Conservation (phyloP, 2,329 filamentous ascomycete genomes). For the Hawksworthiomyces lignivorus region DNA sequence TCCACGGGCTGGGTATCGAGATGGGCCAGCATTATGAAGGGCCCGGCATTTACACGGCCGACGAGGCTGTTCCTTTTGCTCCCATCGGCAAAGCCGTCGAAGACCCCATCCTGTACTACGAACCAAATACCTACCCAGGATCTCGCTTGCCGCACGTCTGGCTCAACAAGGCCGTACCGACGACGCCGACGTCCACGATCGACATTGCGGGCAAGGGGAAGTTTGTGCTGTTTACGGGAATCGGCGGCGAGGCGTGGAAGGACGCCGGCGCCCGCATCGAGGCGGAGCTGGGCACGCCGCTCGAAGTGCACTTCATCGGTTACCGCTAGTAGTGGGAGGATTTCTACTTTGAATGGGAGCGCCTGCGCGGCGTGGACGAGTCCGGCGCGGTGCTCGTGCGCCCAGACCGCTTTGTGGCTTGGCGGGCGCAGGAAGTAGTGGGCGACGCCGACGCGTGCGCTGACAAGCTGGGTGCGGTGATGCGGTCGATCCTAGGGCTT, state of each 20-base stretch:
- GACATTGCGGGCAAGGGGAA: conserved; percentile 50
- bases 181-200: conserved; percentile 43
- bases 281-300: conserved; percentile 32
- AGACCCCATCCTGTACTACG: conserved; percentile 35
- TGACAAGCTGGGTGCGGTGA: conserved; percentile 4
- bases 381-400: conserved; percentile 50
- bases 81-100: conserved; percentile 11
- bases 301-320: conserved; percentile 46
- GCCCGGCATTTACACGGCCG: conserved; percentile 34
- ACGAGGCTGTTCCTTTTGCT: conserved; percentile 26
- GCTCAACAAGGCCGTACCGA: conserved; percentile 43
- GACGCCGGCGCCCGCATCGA: conserved; percentile 34
- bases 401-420: conserved; percentile 52
- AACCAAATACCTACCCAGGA: conserved; percentile 49
- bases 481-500: conserved; percentile 9
- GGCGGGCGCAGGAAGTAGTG: conserved; percentile 26
- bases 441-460: conserved; percentile 5
- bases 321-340: conserved; percentile 54
- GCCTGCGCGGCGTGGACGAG: conserved; percentile 45
- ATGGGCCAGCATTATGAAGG: conserved; percentile 51
- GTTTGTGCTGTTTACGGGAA: conserved; percentile 45
- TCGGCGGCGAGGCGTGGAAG: conserved; percentile 49
- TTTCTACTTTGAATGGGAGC: conserved; percentile 53
- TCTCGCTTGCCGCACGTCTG: conserved; percentile 54
- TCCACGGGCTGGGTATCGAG: conserved; percentile 48